Evolutionary conservation across 345 rosid genomes (phyloP).

Genomic region (Salix viminalis): DNA sequence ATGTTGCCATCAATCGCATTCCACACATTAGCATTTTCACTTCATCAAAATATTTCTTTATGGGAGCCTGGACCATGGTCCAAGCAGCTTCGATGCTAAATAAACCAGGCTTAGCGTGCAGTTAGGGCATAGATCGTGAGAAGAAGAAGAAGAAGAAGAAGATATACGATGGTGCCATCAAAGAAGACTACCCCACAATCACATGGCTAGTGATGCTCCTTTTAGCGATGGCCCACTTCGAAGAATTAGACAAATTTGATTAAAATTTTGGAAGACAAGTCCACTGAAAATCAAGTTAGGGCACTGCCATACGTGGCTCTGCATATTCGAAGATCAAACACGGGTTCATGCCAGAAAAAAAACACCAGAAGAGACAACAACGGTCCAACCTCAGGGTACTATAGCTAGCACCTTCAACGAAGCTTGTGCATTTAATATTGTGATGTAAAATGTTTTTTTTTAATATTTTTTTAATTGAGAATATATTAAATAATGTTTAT

Average conservation of each 20-base stretch:
- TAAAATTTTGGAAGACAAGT: constrained; percentile 6
- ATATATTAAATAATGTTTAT: too few relatives aligned
- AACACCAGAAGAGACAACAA: not conserved
- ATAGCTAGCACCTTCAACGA: not conserved
- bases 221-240: constrained; percentile 11
- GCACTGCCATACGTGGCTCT: constrained; percentile 16
- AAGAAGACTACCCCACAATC: constrained; percentile 25
- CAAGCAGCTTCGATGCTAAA: too few relatives aligned
- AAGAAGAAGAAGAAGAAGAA: not conserved
- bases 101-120: not conserved
- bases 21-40: not conserved
- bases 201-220: constrained; percentile 21
- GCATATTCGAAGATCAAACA: not conserved
- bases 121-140: constrained; percentile 1
- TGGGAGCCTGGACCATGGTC: too few relatives aligned
- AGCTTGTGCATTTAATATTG: not conserved
- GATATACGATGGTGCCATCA: constrained; percentile 1
- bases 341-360: not conserved
- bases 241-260: constrained; percentile 15
- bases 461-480: too few relatives aligned
- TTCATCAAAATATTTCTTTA: not conserved
- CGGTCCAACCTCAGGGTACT: not conserved
- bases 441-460: not conserved
- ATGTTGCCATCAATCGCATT: too few relatives aligned
- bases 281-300: constrained; percentile 12